A percentile compares a stretch with the other conserved stretches of the same genome.
These are phyloP conservation scores for Plasmopara muralis DNA, from an alignment of 352 stramenopile genomes.

Conservation along the genomic window DNA sequence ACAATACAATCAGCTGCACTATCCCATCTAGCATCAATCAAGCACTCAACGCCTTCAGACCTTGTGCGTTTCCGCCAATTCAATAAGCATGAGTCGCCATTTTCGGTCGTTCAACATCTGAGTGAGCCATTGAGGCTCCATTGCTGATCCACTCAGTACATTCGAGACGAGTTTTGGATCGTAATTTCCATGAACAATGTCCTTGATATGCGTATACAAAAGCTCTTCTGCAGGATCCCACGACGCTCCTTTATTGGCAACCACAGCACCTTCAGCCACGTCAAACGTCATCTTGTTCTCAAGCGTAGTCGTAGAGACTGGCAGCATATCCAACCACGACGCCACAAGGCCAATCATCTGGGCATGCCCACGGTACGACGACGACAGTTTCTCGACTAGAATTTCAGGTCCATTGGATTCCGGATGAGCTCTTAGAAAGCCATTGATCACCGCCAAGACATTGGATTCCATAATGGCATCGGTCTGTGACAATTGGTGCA, in stretches of 20 bases:
- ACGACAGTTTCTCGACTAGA: conserved; percentile 79
- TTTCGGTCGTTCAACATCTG: conserved; percentile 78
- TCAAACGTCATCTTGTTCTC: conserved; percentile 78
- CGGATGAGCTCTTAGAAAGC: conserved; percentile 70
- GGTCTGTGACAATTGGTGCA: conserved; percentile 59
- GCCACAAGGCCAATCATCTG: conserved; percentile 85
- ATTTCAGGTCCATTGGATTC: conserved; percentile 80
- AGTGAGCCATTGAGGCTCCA: conserved; percentile 76
- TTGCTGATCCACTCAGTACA: conserved; percentile 67
- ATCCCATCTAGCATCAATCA: background rate
- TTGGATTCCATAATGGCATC: conserved; percentile 83
- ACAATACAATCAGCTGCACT: conserved; percentile 5
- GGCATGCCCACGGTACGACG: conserved; percentile 77
- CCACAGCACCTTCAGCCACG: conserved; percentile 51
- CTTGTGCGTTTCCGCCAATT: conserved; percentile 80
- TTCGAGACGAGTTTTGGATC: conserved; percentile 83
- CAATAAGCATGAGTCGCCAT: conserved; percentile 81
- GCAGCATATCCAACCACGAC: conserved; percentile 70
- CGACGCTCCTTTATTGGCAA: conserved; percentile 58
- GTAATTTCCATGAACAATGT: conserved; percentile 75
- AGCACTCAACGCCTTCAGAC: conserved; percentile 18
- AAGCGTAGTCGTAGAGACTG: conserved; percentile 45
- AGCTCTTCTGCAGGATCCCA: conserved; percentile 77
- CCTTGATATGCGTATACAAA: conserved; percentile 67
- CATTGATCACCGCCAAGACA: conserved; percentile 76